phyloP scores from a whole-genome alignment of 2,329 filamentous ascomycete genomes.

The Mycocentrospora acerina region DNA sequence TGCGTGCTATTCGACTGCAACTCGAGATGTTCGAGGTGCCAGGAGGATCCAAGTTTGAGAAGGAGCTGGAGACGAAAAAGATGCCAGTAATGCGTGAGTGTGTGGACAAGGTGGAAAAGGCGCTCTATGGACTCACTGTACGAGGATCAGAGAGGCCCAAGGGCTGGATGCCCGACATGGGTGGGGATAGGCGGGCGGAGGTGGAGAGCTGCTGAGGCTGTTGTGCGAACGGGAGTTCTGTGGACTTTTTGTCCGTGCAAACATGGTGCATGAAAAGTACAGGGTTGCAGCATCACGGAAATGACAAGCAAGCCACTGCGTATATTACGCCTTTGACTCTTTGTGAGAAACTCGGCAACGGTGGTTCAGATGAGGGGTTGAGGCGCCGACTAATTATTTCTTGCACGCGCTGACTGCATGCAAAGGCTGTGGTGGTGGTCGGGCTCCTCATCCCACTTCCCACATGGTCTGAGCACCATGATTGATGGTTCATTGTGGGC shows the following conservation, averaged over 20 bases:
- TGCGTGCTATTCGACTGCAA: conserved; percentile 73
- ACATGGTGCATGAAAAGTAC: too few relatives aligned
- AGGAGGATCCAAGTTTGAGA: conserved; percentile 55
- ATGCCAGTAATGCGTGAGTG: conserved; percentile 82
- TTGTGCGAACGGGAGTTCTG: neutral
- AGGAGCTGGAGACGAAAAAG: conserved; percentile 71
- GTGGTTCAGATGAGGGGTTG: too few relatives aligned
- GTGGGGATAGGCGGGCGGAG: conserved; percentile 43
- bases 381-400: too few relatives aligned
- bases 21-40: conserved; percentile 72
- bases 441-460: conserved; percentile 10
- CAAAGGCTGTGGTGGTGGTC: too few relatives aligned
- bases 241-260: too few relatives aligned
- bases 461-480: conserved; percentile 19
- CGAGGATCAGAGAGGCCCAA: conserved; percentile 84
- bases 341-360: too few relatives aligned
- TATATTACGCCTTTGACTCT: too few relatives aligned
- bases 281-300: too few relatives aligned
- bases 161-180: conserved; percentile 85
- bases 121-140: conserved; percentile 84
- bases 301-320: too few relatives aligned
- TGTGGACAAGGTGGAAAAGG: conserved; percentile 90
- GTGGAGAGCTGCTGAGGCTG: conserved; percentile 43
- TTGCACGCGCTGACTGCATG: too few relatives aligned
- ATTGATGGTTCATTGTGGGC: conserved; percentile 6